These are phyloP conservation scores for Endoconidiophora polonica DNA, from an alignment of 2,329 filamentous ascomycete genomes.

Conservation along the genomic window DNA sequence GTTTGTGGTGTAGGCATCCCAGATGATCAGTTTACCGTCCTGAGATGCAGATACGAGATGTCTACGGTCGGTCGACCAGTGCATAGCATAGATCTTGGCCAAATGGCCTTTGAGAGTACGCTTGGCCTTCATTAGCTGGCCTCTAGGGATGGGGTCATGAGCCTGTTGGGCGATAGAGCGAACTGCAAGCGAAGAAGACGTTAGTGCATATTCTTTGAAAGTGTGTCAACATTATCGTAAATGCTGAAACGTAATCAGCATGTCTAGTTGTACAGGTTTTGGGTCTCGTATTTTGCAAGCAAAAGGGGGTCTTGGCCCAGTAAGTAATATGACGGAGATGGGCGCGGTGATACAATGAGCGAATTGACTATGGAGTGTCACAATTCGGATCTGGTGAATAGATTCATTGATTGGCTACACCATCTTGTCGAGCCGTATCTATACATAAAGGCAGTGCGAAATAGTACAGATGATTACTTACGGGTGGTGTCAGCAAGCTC, in stretches of 20 bases:
- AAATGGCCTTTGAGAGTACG: slow-evolving; percentile 93
- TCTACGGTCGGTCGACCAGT: slow-evolving; percentile 96
- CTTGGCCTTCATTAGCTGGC: slow-evolving; percentile 90
- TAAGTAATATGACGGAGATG: too few relatives aligned
- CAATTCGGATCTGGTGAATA: too few relatives aligned
- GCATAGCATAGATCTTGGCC: slow-evolving; percentile 99
- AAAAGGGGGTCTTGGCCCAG: too few relatives aligned
- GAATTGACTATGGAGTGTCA: too few relatives aligned
- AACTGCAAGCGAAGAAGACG: slow-evolving; percentile 39
- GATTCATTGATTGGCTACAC: not conserved
- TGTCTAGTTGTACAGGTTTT: not conserved
- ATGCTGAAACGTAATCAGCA: not conserved
- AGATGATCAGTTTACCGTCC: slow-evolving; percentile 98
- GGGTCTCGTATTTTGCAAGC: too few relatives aligned
- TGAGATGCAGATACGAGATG: slow-evolving; percentile 96
- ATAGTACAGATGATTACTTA: slow-evolving; percentile 37
- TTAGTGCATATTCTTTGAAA: not conserved
- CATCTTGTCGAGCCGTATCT: too few relatives aligned
- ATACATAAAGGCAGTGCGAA: not conserved
- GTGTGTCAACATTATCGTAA: too few relatives aligned
- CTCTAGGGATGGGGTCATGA: slow-evolving; percentile 80
- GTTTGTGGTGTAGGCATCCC: slow-evolving; percentile 99
- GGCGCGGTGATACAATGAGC: not conserved
- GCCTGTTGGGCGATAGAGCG: slow-evolving; percentile 83
- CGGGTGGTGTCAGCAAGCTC: slow-evolving; percentile 94